Conservation (phyloP, 768 basidiomycete genomes). For the Epithele typhae region DNA sequence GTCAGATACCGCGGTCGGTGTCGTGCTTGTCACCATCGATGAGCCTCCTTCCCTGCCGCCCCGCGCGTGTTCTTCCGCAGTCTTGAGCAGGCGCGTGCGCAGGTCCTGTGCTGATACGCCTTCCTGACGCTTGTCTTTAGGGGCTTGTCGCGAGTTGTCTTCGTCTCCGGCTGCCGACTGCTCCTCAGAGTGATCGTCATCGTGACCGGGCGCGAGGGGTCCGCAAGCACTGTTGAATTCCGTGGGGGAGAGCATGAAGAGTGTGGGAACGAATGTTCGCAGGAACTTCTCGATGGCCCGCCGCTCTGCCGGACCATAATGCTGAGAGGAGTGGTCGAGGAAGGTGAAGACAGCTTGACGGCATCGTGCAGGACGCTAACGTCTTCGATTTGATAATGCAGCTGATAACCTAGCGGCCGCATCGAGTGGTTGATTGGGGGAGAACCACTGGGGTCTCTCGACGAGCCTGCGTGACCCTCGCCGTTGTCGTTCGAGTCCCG, state of each 20-base stretch:
- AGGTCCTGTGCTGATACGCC: conserved; percentile 63
- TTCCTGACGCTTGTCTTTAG: conserved; percentile 29
- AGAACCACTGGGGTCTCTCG: conserved; percentile 6
- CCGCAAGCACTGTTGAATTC: conserved; percentile 65
- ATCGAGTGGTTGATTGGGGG: neutral
- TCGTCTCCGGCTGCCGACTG: conserved; percentile 14
- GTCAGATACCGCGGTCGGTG: conserved; percentile 29
- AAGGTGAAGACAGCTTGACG: conserved; percentile 84
- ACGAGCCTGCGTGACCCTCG: neutral
- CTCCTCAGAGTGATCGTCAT: conserved; percentile 27
- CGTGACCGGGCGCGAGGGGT: conserved; percentile 46
- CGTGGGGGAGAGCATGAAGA: conserved; percentile 66
- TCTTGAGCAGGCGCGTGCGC: conserved; percentile 75
- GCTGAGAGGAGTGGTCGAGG: conserved; percentile 79
- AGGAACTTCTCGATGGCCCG: conserved; percentile 83
- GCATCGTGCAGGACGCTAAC: conserved; percentile 80
- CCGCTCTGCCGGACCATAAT: conserved; percentile 73
- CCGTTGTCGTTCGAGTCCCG: conserved; percentile 17
- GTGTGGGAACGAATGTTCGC: conserved; percentile 73
- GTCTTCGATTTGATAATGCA: conserved; percentile 77
- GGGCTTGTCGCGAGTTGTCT: conserved; percentile 24
- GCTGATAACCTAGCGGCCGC: conserved; percentile 60
- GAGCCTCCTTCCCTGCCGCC: conserved; percentile 14
- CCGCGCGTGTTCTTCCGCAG: conserved; percentile 54
- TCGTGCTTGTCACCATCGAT: conserved; percentile 26